Evolutionary conservation across 441 rosid species (phyloP), one percentile per base, ranked within the genome.

Genomic region (Gossypium gossypioides): DNA sequence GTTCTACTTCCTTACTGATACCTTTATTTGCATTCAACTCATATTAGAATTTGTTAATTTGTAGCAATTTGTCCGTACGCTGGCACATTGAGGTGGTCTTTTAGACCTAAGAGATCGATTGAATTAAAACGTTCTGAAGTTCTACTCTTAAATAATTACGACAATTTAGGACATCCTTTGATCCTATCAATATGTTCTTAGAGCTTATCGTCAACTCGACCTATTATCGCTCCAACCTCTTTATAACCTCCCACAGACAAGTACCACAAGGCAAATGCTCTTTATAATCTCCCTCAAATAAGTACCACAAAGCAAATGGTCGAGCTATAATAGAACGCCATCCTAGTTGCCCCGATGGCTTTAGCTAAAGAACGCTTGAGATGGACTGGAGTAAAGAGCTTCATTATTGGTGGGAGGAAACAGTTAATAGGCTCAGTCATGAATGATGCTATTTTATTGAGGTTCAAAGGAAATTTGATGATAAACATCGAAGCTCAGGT

Each of bases 381-480:
- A 19, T 83, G 91, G 91, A 86, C 88, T 2, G 12, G 58, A 54
- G 58, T 83, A 80, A 37, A 54, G 87, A 86, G 40, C 78, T 86
- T 10, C 89, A 86, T 19, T 83, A 85, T 65, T 83, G 75, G 48
- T 89, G 86, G 22, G 44, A 40, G 89, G 81, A 76, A 50, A 85
- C 90, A 0, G 89, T 87, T 19, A 82, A 77, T 68, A 83, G 79
- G 76, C 87, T 89, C 0, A 16, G 27, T 19, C 58, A 19, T 54
- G 58, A 19, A 52, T 16, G 58, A 51, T 16, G 7, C 9, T 55
- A 55, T 55, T 19, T 55, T 48, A 12, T 24, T 29, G 22, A 68
- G 87, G 85, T 80, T 50, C 90, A 82, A 50, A 81, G 72, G 76
- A 83, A 81, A 52, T 40, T 76, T 89, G 75, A 87, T 78, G 84